Conservation (phyloP, 768 basidiomycete genomes). For the Russula vinacea region DNA sequence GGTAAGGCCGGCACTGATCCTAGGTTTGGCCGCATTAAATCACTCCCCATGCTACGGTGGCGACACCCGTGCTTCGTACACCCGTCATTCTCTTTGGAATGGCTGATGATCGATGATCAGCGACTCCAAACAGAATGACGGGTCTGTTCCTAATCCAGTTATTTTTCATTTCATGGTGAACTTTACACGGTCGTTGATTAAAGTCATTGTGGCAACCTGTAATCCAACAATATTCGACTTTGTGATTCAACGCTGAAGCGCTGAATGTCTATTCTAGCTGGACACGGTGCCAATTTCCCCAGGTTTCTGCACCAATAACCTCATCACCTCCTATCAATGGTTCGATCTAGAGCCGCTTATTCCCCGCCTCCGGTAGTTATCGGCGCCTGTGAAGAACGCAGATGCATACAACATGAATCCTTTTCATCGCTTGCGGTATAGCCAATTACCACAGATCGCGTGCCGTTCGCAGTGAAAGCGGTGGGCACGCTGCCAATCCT, state of each 20-base stretch:
- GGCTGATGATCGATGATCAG: too few species aligned
- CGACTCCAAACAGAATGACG: too few species aligned
- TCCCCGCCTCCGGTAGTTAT: not conserved
- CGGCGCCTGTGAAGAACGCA: not conserved
- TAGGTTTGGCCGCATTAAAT: too few species aligned
- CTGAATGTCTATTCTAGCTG: not conserved
- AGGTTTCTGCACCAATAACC: not conserved
- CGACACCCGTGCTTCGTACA: too few species aligned
- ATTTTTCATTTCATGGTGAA: too few species aligned
- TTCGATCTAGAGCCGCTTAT: not conserved
- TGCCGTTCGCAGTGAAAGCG: constrained; percentile 29
- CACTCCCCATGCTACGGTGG: too few species aligned
- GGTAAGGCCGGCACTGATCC: too few species aligned
- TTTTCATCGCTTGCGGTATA: not conserved
- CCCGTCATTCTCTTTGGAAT: too few species aligned
- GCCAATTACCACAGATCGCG: not conserved
- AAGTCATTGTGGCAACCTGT: not conserved
- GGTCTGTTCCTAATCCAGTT: too few species aligned
- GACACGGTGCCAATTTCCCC: not conserved
- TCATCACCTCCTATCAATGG: not conserved
- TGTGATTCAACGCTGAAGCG: not conserved
- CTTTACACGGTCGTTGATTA: too few species aligned
- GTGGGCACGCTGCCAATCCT: constrained; percentile 29
- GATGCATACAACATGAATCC: not conserved
- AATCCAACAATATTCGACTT: not conserved